Percentiles rank a stretch among this genome's conserved stretches.
Conservation (phyloP, 257 asterid genomes). For the Catharanthus roseus region DNA sequence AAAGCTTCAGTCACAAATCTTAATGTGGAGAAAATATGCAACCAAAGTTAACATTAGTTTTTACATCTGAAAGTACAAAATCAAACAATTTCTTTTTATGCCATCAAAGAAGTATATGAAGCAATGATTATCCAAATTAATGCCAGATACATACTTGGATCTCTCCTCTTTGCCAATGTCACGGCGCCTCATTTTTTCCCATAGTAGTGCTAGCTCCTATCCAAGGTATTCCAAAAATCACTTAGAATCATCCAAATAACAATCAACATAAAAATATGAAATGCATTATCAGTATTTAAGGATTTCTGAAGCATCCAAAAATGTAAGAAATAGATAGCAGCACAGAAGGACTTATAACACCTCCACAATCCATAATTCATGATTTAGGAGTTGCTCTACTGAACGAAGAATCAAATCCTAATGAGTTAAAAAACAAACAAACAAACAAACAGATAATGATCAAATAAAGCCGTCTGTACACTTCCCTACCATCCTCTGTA, state of each 20-base stretch:
- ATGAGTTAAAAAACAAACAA: background rate
- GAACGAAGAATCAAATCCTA: background rate
- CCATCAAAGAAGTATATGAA: background rate
- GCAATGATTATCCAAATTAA: background rate
- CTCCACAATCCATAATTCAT: background rate
- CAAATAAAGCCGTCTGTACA: background rate
- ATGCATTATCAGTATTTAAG: background rate
- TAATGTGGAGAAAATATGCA: background rate
- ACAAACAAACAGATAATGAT: background rate
- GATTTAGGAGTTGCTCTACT: too few relatives aligned
- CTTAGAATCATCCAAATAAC: constrained; percentile 8
- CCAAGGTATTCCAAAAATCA: constrained; percentile 12
- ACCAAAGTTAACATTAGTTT: background rate
- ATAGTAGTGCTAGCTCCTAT: constrained; percentile 75
- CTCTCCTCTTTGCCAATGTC: constrained; percentile 72
- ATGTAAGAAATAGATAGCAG: background rate
- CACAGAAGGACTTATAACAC: background rate
- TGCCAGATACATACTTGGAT: constrained; percentile 43
- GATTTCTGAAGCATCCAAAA: background rate
- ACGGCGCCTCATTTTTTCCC: constrained; percentile 91
- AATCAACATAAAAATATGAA: background rate
- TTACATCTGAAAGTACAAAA: background rate
- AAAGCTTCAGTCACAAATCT: constrained; percentile 84
- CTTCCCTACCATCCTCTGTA: too few relatives aligned
- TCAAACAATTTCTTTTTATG: background rate